Base-by-base conservation (phyloP, 176 grass and related monocot species). In the Oropetium thomaeum region DNA sequence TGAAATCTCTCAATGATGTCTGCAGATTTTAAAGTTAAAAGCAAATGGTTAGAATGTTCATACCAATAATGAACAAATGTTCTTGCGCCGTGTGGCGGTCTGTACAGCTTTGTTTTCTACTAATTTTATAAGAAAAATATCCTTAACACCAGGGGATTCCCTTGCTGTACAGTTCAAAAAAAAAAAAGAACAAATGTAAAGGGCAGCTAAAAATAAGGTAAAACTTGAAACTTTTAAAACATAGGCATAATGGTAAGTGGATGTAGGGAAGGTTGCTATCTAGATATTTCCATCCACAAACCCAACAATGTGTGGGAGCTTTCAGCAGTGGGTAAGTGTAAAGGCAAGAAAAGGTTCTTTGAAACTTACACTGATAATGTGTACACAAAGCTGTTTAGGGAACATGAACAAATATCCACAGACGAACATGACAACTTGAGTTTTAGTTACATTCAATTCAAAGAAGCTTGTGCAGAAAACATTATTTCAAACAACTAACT, bases 1-100 rank as follows among this genome's bases (percentile, higher is more conserved):
- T 99, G 91, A 85, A 99, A 99, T 52, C 91, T 90, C 87, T 99
- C 96, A 0, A 92, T 86, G 57, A 95, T 95, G 62, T 99, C 96
- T 99, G 91, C 66, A 65, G 84, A 64, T 68, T 67, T 37, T 16
- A 41, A 53, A 32, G 37, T 77, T 52, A 67, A 43, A 80, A 88
- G 25, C 33, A 80, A 37, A 61, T 81, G 57, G 76, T 65, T n/a
- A 20, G 47, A 9, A 17, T 41, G 6, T 58, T 41, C 48, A 19
- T 66, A 45, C 2, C 22, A 82, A 30, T 19, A 71, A 82, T 38
- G 65, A 23, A 22, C 12, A 52, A 52, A 51, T 37, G 35, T 37
- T n/a, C n/a, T n/a, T n/a, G n/a, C n/a, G n/a, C n/a, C n/a, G n/a
- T n/a, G n/a, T n/a, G n/a, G n/a, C n/a, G n/a, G n/a, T n/a, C n/a